Percentiles rank a stretch among this genome's conserved stretches.
Evolutionary conservation across 106 monocot species (phyloP).

Genomic region (Hemerocallis citrina): DNA sequence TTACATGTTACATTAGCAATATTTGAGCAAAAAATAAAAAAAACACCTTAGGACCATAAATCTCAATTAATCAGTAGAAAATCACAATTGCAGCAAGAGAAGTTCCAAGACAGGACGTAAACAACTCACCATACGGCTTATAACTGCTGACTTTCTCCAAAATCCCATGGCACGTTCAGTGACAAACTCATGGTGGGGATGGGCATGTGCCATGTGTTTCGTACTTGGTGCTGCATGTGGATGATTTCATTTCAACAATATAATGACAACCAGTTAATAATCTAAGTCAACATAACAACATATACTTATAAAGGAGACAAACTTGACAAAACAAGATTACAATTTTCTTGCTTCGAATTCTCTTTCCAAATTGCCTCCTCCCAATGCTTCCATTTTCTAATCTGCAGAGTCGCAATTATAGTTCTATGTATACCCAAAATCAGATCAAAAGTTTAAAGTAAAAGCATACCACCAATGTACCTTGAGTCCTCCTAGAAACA

Average conservation of each 20-base stretch:
- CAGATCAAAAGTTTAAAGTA: neutral
- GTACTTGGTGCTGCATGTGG: conserved; percentile 11
- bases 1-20: too few species aligned
- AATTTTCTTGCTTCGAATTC: conserved; percentile 6
- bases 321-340: conserved; percentile 12
- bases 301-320: neutral
- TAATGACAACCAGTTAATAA: neutral
- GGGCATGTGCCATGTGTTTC: neutral
- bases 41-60: too few species aligned
- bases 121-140: conserved; percentile 55
- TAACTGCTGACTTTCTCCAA: conserved; percentile 44
- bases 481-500: conserved; percentile 77
- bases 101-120: too few species aligned
- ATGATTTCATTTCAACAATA: neutral
- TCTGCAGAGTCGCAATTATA: conserved; percentile 21
- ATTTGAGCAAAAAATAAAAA: too few species aligned
- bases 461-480: conserved; percentile 23
- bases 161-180: conserved; percentile 23
- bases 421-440: neutral
- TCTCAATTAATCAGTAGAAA: too few species aligned
- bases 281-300: conserved; percentile 2
- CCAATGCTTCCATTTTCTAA: conserved; percentile 73
- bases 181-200: conserved; percentile 34
- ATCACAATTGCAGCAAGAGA: too few species aligned
- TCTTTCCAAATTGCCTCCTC: conserved; percentile 45